A percentile compares a stretch with the other conserved stretches of the same genome.
These are phyloP conservation scores for Moesziomyces aphidis DNA, from an alignment of 1,284 basidiomycete genomes.

Conservation along the genomic window DNA sequence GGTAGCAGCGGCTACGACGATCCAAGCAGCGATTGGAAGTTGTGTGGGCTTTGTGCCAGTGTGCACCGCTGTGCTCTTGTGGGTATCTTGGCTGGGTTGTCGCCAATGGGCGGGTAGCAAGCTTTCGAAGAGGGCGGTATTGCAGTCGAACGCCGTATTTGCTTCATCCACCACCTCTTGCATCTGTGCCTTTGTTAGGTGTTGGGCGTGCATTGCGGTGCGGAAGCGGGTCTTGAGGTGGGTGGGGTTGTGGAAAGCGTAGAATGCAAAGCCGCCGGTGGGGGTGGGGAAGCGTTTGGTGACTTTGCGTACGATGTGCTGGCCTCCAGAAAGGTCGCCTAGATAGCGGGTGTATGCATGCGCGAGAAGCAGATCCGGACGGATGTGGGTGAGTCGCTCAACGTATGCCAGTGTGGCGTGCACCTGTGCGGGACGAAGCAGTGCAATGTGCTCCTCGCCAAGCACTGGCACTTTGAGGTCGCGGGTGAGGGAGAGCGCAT, in stretches of 20 bases:
- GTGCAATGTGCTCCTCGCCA: slow-evolving; percentile 19
- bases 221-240: slow-evolving; percentile 83
- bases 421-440: slow-evolving; percentile 37
- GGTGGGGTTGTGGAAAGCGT: slow-evolving; percentile 78
- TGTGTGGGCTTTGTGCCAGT: too few species aligned
- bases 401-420: slow-evolving; percentile 39
- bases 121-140: slow-evolving; percentile 74
- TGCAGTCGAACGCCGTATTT: slow-evolving; percentile 77
- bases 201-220: slow-evolving; percentile 73
- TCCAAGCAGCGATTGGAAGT: not conserved
- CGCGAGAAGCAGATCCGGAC: slow-evolving; percentile 15
- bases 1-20: not conserved
- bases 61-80: too few species aligned
- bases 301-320: slow-evolving; percentile 76
- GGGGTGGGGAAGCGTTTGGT: slow-evolving; percentile 64
- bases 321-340: slow-evolving; percentile 86
- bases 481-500: not conserved
- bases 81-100: not conserved
- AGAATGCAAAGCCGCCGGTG: slow-evolving; percentile 75
- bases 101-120: slow-evolving; percentile 19
- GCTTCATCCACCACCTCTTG: slow-evolving; percentile 74
- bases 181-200: slow-evolving; percentile 69
- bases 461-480: too few species aligned
- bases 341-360: slow-evolving; percentile 74
- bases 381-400: slow-evolving; percentile 1